Percentiles rank a stretch among this genome's conserved stretches.
Conservation (phyloP, 1,284 basidiomycete genomes). For the Cutaneotrichosporon daszewskae region DNA sequence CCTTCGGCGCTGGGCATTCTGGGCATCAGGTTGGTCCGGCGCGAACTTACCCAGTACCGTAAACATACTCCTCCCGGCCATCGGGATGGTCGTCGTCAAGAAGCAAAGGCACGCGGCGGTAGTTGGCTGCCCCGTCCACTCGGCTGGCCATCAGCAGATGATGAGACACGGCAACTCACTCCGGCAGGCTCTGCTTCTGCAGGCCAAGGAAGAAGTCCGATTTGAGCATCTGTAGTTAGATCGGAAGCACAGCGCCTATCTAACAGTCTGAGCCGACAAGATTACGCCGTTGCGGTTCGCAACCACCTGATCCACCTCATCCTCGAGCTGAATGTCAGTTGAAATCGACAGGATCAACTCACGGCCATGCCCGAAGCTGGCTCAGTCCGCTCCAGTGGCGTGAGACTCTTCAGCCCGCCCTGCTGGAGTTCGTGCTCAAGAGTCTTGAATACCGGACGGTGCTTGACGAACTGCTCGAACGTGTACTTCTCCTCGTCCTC, state of each 20-base stretch:
- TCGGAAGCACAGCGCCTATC: constrained; percentile 47
- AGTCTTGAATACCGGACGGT: constrained; percentile 88
- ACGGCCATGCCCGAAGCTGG: constrained; percentile 69
- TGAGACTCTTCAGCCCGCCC: constrained; percentile 73
- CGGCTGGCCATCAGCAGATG: constrained; percentile 55
- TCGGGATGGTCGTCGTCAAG: constrained; percentile 45
- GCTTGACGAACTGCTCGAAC: constrained; percentile 74
- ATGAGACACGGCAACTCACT: constrained; percentile 53
- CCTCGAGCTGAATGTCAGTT: constrained; percentile 51
- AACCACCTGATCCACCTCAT: constrained; percentile 81
- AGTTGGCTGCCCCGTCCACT: constrained; percentile 89
- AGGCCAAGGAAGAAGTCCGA: constrained; percentile 93
- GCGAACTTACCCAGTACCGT: constrained; percentile 71
- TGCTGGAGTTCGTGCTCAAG: constrained; percentile 84
- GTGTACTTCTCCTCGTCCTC: constrained; percentile 70
- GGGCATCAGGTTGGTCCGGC: background rate
- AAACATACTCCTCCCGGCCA: constrained; percentile 61
- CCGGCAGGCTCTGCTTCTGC: constrained; percentile 90
- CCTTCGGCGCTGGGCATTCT: constrained; percentile 32
- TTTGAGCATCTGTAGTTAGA: constrained; percentile 65
- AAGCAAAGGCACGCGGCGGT: constrained; percentile 69
- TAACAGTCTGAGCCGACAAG: constrained; percentile 55
- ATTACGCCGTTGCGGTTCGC: constrained; percentile 78
- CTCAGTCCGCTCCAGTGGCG: constrained; percentile 74
- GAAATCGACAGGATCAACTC: constrained; percentile 10